Evolutionary conservation across 768 basidiomycete genomes (phyloP).

Genomic region (Hemileccinum impolitum): DNA sequence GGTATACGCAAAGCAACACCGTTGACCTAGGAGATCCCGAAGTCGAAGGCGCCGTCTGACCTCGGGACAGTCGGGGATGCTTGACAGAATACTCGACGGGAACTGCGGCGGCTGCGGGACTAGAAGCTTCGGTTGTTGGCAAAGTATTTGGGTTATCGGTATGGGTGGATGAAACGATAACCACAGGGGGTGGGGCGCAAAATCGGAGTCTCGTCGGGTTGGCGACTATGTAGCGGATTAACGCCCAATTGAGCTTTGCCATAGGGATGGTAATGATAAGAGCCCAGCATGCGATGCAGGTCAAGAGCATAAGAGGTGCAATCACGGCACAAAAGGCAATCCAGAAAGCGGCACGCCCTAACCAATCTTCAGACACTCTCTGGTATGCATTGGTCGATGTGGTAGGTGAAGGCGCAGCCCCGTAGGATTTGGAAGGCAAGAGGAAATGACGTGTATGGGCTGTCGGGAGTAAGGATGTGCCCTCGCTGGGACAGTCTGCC

Average conservation of each 20-base stretch:
- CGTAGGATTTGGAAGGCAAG: constrained; percentile 62
- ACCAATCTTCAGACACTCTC: constrained; percentile 39
- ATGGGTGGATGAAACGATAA: constrained; percentile 42
- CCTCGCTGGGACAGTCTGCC: constrained; percentile 37
- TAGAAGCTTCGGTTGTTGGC: constrained; percentile 1
- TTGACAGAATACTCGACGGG: constrained; percentile 60
- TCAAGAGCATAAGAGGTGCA: constrained; percentile 83
- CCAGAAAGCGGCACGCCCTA: constrained; percentile 85
- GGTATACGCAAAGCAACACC: constrained; percentile 91
- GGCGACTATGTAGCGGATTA: constrained; percentile 75
- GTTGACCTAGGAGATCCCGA: constrained; percentile 78
- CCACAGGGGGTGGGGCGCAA: constrained; percentile 77
- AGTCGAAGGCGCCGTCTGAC: constrained; percentile 77
- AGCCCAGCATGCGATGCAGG: constrained; percentile 93
- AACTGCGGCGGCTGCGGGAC: constrained; percentile 15
- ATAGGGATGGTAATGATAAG: constrained; percentile 94
- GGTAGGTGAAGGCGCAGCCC: constrained; percentile 45
- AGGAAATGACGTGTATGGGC: constrained; percentile 32
- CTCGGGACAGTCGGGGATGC: constrained; percentile 72
- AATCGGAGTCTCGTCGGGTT: constrained; percentile 88
- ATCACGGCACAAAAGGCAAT: constrained; percentile 69
- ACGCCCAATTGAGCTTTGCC: constrained; percentile 96
- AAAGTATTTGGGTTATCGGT: constrained; percentile 19
- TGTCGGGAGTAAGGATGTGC: constrained; percentile 42
- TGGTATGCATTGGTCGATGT: constrained; percentile 18